Conservation (phyloP, 495 filamentous ascomycete species). For the Neurospora sp. region DNA sequence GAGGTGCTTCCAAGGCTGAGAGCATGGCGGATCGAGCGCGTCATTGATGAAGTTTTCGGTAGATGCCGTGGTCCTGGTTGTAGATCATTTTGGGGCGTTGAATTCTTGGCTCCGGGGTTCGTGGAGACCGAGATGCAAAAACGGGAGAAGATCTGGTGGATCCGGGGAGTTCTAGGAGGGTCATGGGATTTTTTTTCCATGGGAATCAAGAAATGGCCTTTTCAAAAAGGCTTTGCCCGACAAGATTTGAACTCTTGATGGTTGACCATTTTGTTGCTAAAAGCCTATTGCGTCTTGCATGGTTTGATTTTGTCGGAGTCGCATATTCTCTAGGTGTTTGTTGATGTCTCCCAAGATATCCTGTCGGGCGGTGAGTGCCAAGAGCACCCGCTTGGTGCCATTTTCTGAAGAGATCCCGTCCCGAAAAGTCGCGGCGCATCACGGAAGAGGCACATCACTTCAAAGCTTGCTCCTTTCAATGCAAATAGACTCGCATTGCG, state of each 20-base stretch:
- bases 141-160: not conserved
- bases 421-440: not conserved
- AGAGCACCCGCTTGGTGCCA: too few species aligned
- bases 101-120: not conserved
- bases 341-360: not conserved
- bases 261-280: too few species aligned
- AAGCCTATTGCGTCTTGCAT: not conserved
- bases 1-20: not conserved
- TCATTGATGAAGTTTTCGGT: not conserved
- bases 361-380: not conserved
- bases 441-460: not conserved
- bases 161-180: not conserved
- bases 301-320: not conserved
- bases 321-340: not conserved
- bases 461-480: too few species aligned
- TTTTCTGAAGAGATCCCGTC: not conserved
- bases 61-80: not conserved
- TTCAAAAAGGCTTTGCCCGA: not conserved
- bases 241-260: not conserved
- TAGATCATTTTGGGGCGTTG: not conserved
- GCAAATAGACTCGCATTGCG: too few species aligned
- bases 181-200: not conserved
- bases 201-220: not conserved
- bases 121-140: not conserved
- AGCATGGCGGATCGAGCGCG: not conserved